Percentiles rank a stretch among this genome's conserved stretches.
These are phyloP conservation scores for Nannochloropsis granulata DNA, from an alignment of 108 stramenopile genomes.

Conservation along the genomic window DNA sequence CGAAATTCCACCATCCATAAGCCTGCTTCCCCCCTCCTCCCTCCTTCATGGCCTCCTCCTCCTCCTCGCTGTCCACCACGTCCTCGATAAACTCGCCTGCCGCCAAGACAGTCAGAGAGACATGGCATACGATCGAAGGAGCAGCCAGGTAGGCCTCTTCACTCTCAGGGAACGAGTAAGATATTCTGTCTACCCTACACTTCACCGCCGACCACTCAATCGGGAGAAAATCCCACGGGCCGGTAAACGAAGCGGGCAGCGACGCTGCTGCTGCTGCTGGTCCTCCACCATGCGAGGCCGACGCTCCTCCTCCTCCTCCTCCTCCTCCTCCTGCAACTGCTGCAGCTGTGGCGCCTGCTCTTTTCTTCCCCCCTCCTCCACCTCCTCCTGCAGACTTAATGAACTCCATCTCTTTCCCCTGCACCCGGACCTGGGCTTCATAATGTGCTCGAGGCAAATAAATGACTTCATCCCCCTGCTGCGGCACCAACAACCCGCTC, in stretches of 20 bases:
- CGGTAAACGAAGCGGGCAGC: neutral
- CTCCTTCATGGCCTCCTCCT: neutral
- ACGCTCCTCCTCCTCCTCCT: neutral
- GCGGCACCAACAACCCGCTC: neutral
- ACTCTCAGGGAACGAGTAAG: neutral
- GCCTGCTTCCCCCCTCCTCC: neutral
- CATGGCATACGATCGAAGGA: neutral
- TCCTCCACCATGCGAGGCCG: too few species aligned
- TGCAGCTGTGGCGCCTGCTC: neutral
- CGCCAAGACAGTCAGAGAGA: neutral
- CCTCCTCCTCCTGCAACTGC: too few species aligned
- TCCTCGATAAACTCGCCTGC: neutral
- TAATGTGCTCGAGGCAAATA: slow-evolving; percentile 19
- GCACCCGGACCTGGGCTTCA: slow-evolving; percentile 3
- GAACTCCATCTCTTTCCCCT: neutral
- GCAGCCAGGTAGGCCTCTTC: neutral
- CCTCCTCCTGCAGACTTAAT: neutral
- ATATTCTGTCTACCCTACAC: neutral
- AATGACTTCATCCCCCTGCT: slow-evolving; percentile 21
- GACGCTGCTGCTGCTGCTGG: neutral
- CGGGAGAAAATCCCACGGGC: neutral
- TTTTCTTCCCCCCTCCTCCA: neutral
- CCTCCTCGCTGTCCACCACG: neutral
- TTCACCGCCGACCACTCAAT: neutral
- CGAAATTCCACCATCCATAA: neutral